These are phyloP conservation scores for Alternaria sp. DNA, from an alignment of 2,329 filamentous ascomycete genomes.

Conservation along the genomic window DNA sequence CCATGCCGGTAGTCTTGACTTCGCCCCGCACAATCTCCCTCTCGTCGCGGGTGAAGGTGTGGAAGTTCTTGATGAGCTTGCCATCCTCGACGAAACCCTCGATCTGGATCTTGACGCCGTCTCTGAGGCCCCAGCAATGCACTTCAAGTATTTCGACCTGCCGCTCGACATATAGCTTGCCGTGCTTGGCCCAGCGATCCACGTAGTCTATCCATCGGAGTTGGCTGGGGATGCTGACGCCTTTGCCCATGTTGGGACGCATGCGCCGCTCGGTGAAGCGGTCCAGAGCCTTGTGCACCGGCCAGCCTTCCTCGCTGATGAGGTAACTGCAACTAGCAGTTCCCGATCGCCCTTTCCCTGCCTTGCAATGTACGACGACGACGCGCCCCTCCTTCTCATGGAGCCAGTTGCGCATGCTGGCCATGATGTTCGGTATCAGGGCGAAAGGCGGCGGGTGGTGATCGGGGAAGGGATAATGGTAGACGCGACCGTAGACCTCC, in stretches of 20 bases:
- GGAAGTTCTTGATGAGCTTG: slow-evolving; percentile 81
- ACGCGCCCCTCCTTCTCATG: slow-evolving; percentile 64
- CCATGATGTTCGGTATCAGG: slow-evolving; percentile 86
- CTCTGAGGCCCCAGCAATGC: slow-evolving; percentile 85
- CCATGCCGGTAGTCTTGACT: slow-evolving; percentile 51
- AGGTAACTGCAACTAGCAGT: slow-evolving; percentile 88
- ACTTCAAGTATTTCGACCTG: slow-evolving; percentile 86
- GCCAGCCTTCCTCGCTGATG: slow-evolving; percentile 83
- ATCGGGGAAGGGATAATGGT: slow-evolving; percentile 95
- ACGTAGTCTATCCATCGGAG: slow-evolving; percentile 87
- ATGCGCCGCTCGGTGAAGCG: slow-evolving; percentile 84
- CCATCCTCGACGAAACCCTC: slow-evolving; percentile 90
- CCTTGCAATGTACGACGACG: slow-evolving; percentile 94
- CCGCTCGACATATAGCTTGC: slow-evolving; percentile 81
- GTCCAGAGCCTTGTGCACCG: slow-evolving; percentile 65
- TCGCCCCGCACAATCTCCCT: slow-evolving; percentile 69
- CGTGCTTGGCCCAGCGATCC: slow-evolving; percentile 78
- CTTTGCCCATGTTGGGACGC: slow-evolving; percentile 84
- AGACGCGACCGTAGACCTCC: slow-evolving; percentile 82
- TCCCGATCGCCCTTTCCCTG: slow-evolving; percentile 91
- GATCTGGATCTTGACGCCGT: slow-evolving; percentile 85
- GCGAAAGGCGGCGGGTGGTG: slow-evolving; percentile 95
- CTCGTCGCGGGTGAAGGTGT: slow-evolving; percentile 78
- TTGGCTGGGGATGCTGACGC: slow-evolving; percentile 93
- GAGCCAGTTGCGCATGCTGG: slow-evolving; percentile 90